phyloP scores from a whole-genome alignment of 306 rosid species.

The Argentina anserina region DNA sequence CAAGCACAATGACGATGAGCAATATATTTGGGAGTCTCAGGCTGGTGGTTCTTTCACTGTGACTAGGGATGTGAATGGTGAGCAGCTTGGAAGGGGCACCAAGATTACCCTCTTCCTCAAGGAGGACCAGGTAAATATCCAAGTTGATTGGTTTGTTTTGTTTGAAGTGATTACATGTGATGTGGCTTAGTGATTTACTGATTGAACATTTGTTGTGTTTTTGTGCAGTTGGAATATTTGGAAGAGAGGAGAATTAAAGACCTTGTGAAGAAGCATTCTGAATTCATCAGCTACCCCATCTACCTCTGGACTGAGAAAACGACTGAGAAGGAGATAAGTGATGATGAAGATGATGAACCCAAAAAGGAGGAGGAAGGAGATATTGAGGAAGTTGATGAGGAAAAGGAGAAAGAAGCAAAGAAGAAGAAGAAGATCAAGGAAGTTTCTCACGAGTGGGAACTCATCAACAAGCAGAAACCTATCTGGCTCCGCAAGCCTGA shows the following conservation, averaged over 20 bases:
- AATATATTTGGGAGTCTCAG: slow-evolving; percentile 66
- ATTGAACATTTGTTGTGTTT: background rate
- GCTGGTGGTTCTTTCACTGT: slow-evolving; percentile 75
- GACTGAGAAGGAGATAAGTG: slow-evolving; percentile 61
- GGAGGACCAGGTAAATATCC: slow-evolving; percentile 56
- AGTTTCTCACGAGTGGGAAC: slow-evolving; percentile 64
- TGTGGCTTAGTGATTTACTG: background rate
- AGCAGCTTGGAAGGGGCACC: slow-evolving; percentile 70
- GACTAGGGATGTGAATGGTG: slow-evolving; percentile 55
- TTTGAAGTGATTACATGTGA: no score
- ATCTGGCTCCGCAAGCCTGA: slow-evolving; percentile 79
- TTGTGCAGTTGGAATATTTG: slow-evolving; percentile 53
- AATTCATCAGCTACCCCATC: slow-evolving; percentile 63
- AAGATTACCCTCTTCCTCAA: slow-evolving; percentile 70
- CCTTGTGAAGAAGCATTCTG: slow-evolving; percentile 74
- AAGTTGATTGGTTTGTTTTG: background rate
- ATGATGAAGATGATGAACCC: slow-evolving; percentile 64
- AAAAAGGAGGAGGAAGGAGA: slow-evolving; percentile 65
- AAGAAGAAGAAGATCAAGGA: slow-evolving; percentile 71
- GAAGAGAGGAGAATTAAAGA: slow-evolving; percentile 70
- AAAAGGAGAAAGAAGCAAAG: slow-evolving; percentile 45
- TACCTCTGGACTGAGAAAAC: slow-evolving; percentile 72
- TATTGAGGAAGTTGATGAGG: slow-evolving; percentile 57
- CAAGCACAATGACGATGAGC: slow-evolving; percentile 70
- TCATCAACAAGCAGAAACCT: slow-evolving; percentile 72